Evolutionary conservation across 345 rosid genomes (phyloP).

Genomic region (Cardamine resedifolia): DNA sequence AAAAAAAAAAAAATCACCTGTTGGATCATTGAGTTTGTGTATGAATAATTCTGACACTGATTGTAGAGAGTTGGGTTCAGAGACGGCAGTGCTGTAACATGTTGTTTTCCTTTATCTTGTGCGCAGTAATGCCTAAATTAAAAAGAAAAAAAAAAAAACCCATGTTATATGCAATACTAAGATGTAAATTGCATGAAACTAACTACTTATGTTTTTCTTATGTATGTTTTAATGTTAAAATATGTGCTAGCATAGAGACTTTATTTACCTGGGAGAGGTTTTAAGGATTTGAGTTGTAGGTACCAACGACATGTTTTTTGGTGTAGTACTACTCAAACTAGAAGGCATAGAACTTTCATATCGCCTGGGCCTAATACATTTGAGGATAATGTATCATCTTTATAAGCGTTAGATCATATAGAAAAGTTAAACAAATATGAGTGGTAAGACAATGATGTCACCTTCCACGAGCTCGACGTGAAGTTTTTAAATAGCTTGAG

Average conservation of each 20-base stretch:
- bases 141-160: background rate
- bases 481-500: background rate
- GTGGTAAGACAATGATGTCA: background rate
- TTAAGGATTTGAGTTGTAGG: slow-evolving; percentile 13
- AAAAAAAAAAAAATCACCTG: background rate
- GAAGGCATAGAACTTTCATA: background rate
- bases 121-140: background rate
- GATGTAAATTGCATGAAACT: background rate
- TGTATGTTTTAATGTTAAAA: background rate
- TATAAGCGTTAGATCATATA: background rate
- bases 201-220: background rate
- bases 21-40: slow-evolving; percentile 16
- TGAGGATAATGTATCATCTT: background rate
- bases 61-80: slow-evolving; percentile 9
- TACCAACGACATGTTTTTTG: background rate
- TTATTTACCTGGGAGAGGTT: slow-evolving; percentile 6
- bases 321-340: background rate
- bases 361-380: slow-evolving; percentile 20
- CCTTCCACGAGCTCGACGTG: slow-evolving; percentile 32
- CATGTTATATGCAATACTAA: background rate
- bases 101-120: slow-evolving; percentile 27
- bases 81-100: background rate
- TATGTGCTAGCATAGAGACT: background rate
- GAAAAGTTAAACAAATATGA: background rate
- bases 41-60: slow-evolving; percentile 7